phyloP scores from a whole-genome alignment of 192 early-diverging fungal genomes.

The Anaeromyces robustus region DNA sequence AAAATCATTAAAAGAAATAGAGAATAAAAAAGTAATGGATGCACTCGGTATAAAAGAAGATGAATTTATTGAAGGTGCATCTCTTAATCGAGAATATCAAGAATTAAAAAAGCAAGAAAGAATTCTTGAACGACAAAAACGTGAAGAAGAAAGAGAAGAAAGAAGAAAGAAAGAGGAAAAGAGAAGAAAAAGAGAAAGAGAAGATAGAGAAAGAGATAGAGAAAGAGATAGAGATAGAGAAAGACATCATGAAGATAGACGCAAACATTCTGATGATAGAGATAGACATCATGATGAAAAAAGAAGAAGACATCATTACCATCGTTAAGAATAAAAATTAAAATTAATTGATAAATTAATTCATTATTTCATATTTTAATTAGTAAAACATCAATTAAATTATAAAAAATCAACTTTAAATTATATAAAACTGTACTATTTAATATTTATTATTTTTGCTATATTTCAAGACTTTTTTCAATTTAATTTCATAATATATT shows the following conservation, averaged over 20 bases:
- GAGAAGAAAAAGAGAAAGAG: background rate
- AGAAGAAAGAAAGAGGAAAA: background rate
- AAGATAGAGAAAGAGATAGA: background rate
- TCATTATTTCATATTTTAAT: too few relatives aligned
- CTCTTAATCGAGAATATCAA: background rate
- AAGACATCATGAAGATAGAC: background rate
- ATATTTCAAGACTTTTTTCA: too few relatives aligned
- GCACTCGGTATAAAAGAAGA: background rate
- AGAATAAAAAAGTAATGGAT: background rate
- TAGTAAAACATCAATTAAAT: too few relatives aligned
- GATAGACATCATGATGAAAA: background rate
- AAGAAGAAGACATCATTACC: background rate
- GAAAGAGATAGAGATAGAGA: background rate
- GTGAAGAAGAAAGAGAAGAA: background rate
- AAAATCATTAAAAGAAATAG: background rate
- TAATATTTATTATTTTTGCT: too few relatives aligned
- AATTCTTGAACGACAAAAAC: background rate
- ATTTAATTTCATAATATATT: too few relatives aligned
- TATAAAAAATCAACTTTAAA: too few relatives aligned
- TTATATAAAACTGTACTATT: too few relatives aligned
- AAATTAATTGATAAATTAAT: too few relatives aligned
- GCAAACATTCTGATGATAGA: background rate
- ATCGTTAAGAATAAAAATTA: too few relatives aligned
- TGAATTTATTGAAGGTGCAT: background rate
- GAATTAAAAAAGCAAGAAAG: background rate